phyloP scores from a whole-genome alignment of 2,329 filamentous ascomycete species.

The Fusarium nelsonii region DNA sequence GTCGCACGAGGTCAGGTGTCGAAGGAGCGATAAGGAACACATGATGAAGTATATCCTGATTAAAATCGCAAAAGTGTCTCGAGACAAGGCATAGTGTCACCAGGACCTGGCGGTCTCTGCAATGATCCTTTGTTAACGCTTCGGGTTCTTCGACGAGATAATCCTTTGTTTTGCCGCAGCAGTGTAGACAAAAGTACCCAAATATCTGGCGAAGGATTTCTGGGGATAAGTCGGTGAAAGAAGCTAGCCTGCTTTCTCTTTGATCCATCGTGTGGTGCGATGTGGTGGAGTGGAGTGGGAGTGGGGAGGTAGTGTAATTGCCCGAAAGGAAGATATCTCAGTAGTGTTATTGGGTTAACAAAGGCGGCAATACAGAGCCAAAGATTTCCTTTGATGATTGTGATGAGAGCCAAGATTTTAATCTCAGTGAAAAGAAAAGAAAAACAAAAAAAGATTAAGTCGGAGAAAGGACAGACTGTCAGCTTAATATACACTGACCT shows the following conservation, averaged over 20 bases:
- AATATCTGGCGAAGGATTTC: constrained; percentile 32
- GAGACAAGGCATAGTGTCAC: constrained; percentile 26
- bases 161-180: constrained; percentile 8
- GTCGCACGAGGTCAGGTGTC: neutral
- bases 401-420: constrained; percentile 2
- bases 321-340: neutral
- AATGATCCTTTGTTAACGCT: neutral
- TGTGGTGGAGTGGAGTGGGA: neutral
- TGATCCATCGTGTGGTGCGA: neutral
- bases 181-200: constrained; percentile 33
- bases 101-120: constrained; percentile 6
- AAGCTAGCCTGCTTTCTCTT: neutral
- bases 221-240: constrained; percentile 8
- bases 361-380: neutral
- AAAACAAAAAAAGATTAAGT: neutral
- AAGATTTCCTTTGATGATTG: neutral
- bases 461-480: neutral
- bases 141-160: constrained; percentile 1
- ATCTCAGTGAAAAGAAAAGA: neutral
- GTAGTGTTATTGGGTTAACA: neutral
- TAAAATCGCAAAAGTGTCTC: constrained; percentile 13
- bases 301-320: constrained; percentile 1
- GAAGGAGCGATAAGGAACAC: constrained; percentile 21
- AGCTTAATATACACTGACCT: neutral
- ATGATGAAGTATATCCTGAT: constrained; percentile 33